Evolutionary conservation across 2,329 filamentous ascomycete species (phyloP).

Genomic region (Cladosporium velox): DNA sequence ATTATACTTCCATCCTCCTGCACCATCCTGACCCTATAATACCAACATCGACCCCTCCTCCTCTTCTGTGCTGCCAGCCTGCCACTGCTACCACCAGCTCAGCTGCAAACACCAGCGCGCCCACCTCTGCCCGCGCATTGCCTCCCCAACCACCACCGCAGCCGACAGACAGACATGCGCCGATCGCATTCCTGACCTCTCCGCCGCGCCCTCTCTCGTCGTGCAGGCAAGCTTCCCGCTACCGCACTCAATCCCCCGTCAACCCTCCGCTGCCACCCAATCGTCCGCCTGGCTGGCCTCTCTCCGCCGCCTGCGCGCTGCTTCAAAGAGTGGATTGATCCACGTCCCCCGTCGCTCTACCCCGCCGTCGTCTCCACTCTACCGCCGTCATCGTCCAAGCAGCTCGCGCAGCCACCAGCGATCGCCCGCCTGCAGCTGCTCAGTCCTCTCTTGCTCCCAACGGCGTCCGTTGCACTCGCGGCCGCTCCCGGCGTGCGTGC

Average conservation of each 20-base stretch:
- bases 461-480: conserved; percentile 12
- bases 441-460: background rate
- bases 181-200: conserved; percentile 10
- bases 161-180: background rate
- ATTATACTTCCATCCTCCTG: background rate
- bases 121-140: background rate
- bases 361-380: conserved; percentile 18
- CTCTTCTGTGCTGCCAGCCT: background rate
- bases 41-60: background rate
- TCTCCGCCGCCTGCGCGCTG: background rate
- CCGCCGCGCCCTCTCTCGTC: background rate
- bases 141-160: background rate
- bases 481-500: conserved; percentile 18
- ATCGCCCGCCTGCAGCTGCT: conserved; percentile 14
- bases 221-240: conserved; percentile 6
- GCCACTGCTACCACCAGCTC: background rate
- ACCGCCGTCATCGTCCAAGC: conserved; percentile 15
- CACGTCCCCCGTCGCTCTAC: conserved; percentile 16
- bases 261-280: conserved; percentile 2
- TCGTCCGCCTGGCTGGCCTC: background rate
- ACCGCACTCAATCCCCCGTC: conserved; percentile 1
- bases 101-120: background rate
- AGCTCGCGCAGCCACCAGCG: conserved; percentile 1
- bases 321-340: background rate
- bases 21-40: background rate